Percentiles rank a stretch among this genome's conserved stretches.
phyloP scores from a whole-genome alignment of 2,329 filamentous ascomycete genomes.

The Exophiala sp. region DNA sequence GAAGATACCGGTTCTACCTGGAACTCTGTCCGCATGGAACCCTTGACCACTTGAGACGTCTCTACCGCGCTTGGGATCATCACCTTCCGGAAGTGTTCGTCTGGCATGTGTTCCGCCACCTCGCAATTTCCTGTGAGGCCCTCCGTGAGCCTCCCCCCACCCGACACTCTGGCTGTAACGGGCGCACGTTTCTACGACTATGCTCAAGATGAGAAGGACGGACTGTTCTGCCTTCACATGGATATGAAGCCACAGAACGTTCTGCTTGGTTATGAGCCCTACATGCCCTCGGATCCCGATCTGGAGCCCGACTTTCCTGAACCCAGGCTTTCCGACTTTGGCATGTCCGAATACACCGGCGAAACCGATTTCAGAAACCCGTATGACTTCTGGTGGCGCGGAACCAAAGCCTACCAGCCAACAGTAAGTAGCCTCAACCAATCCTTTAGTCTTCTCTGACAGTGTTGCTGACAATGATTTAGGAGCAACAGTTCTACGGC shows the following conservation, averaged over 20 bases:
- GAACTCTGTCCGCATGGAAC: conserved; percentile 20
- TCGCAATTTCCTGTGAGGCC: conserved; percentile 17
- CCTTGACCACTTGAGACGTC: conserved; percentile 10
- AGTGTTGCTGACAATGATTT: conserved; percentile 6
- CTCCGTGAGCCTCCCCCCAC: conserved; percentile 6
- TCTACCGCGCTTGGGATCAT: conserved; percentile 21
- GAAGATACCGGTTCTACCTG: conserved; percentile 19
- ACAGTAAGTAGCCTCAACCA: conserved; percentile 8
- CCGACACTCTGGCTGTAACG: conserved; percentile 5
- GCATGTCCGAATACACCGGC: conserved; percentile 6
- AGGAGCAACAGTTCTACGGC: conserved; percentile 19
- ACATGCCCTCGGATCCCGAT: neutral
- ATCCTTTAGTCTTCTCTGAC: too few relatives aligned
- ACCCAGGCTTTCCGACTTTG: conserved; percentile 9
- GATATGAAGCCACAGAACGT: conserved; percentile 98
- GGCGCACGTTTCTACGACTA: neutral
- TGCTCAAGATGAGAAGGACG: neutral
- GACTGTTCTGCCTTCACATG: conserved; percentile 68
- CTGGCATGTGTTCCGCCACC: conserved; percentile 24
- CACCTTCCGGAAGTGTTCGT: conserved; percentile 25
- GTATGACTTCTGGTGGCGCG: neutral
- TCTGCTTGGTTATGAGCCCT: conserved; percentile 48
- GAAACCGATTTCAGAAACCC: conserved; percentile 11
- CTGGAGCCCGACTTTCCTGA: conserved; percentile 12
- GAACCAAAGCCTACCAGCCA: conserved; percentile 7